These are phyloP conservation scores for Macaranga tanarius DNA, from an alignment of 441 rosid species.

Conservation along the genomic window DNA sequence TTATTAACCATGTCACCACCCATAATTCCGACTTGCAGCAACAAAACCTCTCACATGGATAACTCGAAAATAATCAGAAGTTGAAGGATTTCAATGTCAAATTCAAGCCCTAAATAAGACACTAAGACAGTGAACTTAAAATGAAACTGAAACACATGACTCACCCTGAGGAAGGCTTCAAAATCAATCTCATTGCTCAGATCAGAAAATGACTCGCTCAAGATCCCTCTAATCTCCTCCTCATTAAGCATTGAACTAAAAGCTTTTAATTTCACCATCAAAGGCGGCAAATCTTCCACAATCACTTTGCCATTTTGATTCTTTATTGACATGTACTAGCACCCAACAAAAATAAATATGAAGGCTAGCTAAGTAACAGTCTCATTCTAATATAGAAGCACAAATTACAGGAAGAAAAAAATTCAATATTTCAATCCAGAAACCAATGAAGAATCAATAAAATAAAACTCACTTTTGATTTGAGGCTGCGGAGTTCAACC, in stretches of 20 bases:
- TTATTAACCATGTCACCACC: conserved; percentile 17
- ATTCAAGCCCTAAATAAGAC: background rate
- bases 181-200: conserved; percentile 67
- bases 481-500: conserved; percentile 90
- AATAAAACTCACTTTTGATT: conserved; percentile 58
- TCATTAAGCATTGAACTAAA: conserved; percentile 55
- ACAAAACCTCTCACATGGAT: background rate
- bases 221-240: conserved; percentile 63
- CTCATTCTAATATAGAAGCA: background rate
- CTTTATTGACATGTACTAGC: conserved; percentile 61
- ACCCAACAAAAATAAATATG: conserved; percentile 18
- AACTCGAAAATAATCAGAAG: background rate
- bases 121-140: background rate
- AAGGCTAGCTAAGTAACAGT: conserved; percentile 9
- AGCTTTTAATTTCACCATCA: conserved; percentile 65
- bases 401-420: background rate
- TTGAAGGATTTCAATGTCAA: background rate
- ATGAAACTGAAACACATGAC: conserved; percentile 25
- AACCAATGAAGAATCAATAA: conserved; percentile 2
- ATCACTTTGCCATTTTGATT: conserved; percentile 57
- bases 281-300: conserved; percentile 62
- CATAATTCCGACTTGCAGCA: background rate
- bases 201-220: conserved; percentile 49
- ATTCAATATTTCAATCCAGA: conserved; percentile 2
- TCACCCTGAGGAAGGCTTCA: conserved; percentile 86